Conservation (phyloP, 306 rosid species). For the Trifolium subterraneum region DNA sequence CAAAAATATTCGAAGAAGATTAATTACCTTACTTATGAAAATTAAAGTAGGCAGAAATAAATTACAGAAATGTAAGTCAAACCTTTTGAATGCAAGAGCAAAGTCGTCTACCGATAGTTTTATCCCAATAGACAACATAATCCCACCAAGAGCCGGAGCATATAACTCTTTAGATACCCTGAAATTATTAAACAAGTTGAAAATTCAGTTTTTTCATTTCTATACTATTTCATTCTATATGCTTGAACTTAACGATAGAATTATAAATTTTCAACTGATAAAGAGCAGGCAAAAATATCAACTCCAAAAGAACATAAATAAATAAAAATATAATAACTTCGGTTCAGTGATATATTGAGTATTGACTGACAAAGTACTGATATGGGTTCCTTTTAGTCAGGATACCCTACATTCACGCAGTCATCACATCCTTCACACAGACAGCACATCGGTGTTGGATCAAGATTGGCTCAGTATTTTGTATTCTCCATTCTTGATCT, state of each 20-base stretch:
- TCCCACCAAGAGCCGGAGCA: slow-evolving; percentile 99
- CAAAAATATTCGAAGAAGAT: slow-evolving; percentile 40
- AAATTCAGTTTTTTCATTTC: slow-evolving; percentile 40
- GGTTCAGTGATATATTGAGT: neutral
- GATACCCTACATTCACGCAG: neutral
- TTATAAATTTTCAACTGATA: slow-evolving; percentile 15
- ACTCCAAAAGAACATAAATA: neutral
- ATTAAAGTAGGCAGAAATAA: neutral
- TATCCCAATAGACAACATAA: slow-evolving; percentile 96
- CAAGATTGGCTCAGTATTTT: neutral
- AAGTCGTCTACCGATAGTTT: slow-evolving; percentile 83
- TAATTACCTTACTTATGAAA: slow-evolving; percentile 35
- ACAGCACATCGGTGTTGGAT: neutral
- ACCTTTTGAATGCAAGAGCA: slow-evolving; percentile 91
- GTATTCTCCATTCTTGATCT: neutral
- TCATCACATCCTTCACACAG: neutral
- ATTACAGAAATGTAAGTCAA: slow-evolving; percentile 29
- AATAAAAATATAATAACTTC: neutral
- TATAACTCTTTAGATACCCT: slow-evolving; percentile 97
- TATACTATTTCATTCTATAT: slow-evolving; percentile 3
- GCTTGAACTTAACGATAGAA: slow-evolving; percentile 10
- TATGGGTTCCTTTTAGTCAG: neutral
- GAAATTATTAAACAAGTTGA: slow-evolving; percentile 48
- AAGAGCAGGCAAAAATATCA: slow-evolving; percentile 1
- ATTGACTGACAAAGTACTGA: neutral